Percentiles rank a stretch among this genome's conserved stretches.
Conservation (phyloP, 2,329 filamentous ascomycete genomes). For the Xylariaceae sp. region DNA sequence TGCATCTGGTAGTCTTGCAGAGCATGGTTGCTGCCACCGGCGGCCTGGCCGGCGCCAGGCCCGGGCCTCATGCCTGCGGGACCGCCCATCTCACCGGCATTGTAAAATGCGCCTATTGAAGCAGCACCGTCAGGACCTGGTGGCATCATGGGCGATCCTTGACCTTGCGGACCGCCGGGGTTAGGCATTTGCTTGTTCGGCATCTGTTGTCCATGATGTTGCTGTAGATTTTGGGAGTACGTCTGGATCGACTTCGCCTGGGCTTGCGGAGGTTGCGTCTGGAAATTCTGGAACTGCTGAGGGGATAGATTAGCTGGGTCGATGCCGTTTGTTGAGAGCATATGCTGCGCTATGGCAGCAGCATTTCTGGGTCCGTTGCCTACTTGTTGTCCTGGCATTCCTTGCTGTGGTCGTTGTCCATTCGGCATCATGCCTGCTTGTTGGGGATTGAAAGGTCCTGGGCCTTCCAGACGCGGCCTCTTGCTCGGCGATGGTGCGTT, state of each 20-base stretch:
- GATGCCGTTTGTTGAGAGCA: conserved; percentile 71
- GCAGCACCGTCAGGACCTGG: conserved; percentile 68
- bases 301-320: conserved; percentile 72
- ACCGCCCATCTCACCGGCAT: conserved; percentile 61
- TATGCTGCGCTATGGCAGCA: conserved; percentile 53
- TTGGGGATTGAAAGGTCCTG: conserved; percentile 71
- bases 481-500: conserved; percentile 93
- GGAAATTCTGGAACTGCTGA: conserved; percentile 72
- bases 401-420: conserved; percentile 67
- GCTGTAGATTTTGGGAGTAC: conserved; percentile 82
- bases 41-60: conserved; percentile 48
- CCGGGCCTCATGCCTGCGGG: conserved; percentile 62
- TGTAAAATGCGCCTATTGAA: conserved; percentile 63
- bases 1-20: conserved; percentile 90
- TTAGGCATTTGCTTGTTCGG: conserved; percentile 80
- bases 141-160: conserved; percentile 82
- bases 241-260: conserved; percentile 85
- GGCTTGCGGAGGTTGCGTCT: conserved; percentile 57
- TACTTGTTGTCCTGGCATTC: conserved; percentile 73
- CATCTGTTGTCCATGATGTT: conserved; percentile 81
- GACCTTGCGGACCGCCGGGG: conserved; percentile 68
- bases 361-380: conserved; percentile 50
- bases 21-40: conserved; percentile 71
- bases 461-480: conserved; percentile 78
- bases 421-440: conserved; percentile 73